Evolutionary conservation across 1,139 yeast genomes (phyloP), one percentile per base, ranked within the genome.

Genomic region (Geotrichum klebahnii): DNA sequence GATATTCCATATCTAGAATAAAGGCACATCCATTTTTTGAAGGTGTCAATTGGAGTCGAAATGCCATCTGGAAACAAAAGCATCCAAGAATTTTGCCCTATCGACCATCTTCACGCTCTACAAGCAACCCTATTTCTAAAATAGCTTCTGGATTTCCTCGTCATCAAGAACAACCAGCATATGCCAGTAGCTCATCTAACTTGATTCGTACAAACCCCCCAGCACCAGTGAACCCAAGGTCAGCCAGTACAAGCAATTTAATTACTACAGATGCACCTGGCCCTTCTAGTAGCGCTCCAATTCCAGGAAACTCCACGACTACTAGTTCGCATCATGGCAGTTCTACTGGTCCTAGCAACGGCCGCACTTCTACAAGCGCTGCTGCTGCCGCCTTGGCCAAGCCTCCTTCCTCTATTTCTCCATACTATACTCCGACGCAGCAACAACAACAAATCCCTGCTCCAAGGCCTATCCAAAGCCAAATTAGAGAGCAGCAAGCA

Each of bases 61-160:
- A 76, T 42, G 71, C 71, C 55, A 73, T 92, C 24, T 92, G 98
- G 97, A 69, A 71, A 31, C 66, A 68, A 0, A 71, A 74, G 1
- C 87, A 89, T 2, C 98, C 98, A 1, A 82, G 79, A 58, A 68
- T 89, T 36, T 81, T 82, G 12, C 96, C 97, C 0, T 88, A 82
- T 64, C 78, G 78, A 44, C 69, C 82, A 14, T 56, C 59, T 2
- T 57, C 65, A 26, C 54, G 58, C 39, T 51, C 56, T 58, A 57
- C 49, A 16, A 57, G 61, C 6, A 55, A 59, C 17, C 38, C 51
- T 4, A 34, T 37, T 5, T 12, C 26, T n/a, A 44, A 37, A 12
- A 44, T 44, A 3, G 17, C 23, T n/a, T 12, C 43, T 12, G 37
- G 48, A 17, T 24, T 31, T 19, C 46, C 36, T 17, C 36, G 31